Evolutionary conservation across 805 yeast genomes (phyloP), one percentile per base, ranked within the genome.

Genomic region (Pichia cabralensis): DNA sequence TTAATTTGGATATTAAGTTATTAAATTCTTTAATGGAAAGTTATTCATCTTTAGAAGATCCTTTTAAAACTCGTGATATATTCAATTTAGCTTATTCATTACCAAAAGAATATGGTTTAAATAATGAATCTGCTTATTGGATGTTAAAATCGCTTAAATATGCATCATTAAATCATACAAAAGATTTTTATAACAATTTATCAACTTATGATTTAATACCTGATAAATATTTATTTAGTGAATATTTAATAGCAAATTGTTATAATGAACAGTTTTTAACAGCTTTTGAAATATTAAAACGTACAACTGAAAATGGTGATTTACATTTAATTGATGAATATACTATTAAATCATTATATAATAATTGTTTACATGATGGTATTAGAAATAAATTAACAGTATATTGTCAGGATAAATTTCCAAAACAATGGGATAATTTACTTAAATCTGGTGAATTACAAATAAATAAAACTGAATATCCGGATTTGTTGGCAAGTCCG

Each of bases 161-260:
- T 39, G 67, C 60, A 8, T 55, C 75, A 11, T 53, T 78, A 33
- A 61, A 64, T 4, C 72, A 74, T 34, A 82, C 77, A 7, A 69
- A 67, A 38, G 62, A 67, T 28, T 69, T 79, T 28, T 82, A 85
- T 80, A 63, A 68, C 34, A 69, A 69, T 38, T 51, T 81, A 18
- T 68, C 78, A 1, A 60, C 60, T 26, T 73, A 64, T 45, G 69
- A 67, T 1, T 54, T 81, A 5, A 43, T 62, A 10, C 82, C 83
- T 0, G 65, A 70, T 39, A 55, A 65, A 23, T 63, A 63, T 8
- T 64, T 76, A 22, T 69, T 67, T 48, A 66, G 64, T 26, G 84
- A 79, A 50, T 76, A 71, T 45, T 53, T 82, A 22, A 69, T 79
- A 37, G 82, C 85, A 0, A 76, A 80, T 50, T 78, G 81, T 40